Base-by-base conservation (phyloP, 805 yeast species). In the Candida yuanshanica region DNA sequence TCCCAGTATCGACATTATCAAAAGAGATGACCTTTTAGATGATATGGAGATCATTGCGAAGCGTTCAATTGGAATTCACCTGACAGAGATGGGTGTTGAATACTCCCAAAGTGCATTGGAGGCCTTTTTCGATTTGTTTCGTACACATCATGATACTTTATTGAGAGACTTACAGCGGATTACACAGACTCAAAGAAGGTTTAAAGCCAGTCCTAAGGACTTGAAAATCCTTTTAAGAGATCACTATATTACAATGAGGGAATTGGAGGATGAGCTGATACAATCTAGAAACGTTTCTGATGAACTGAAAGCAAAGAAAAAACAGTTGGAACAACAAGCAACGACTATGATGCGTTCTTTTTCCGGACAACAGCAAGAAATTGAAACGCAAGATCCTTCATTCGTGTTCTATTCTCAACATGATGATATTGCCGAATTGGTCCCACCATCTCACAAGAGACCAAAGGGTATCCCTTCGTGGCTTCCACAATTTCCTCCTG, bases 401-500 rank as follows among this genome's bases (percentile, higher is more conserved):
- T 70, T 69, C 37, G 77, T 78, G 37, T 79, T 79, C 55, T 70
- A 70, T 46, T 66, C 74, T 32, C 75, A 75, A 43, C 68, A 67
- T 20, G 69, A 75, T 37, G 75, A 70, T 39, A 66, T 78, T 4
- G 68, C 77, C 3, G 65, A 71, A 37, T 66, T 85, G 20, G 74
- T 82, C 12, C 89, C 81, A 42, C 63, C 81, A 26, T 59, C 64
- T 1, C 64, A 68, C 18, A 55, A 60, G 21, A 49, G 60, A 27
- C 65, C 64, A 36, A 56, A 59, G 5, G 76, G 77, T 44, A 71
- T 86, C 7, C 95, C 95, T 0, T 56, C 65, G 6, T 89, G 89
- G 81, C 65, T 91, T 51, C 99, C 99, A 0, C 78, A 79, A 11
- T 69, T 91, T 22, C 99, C 99, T 1, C 96, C 98, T 0, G 95